Conservation (phyloP, 2,329 filamentous ascomycete genomes). For the Talaromyces pinophilus region DNA sequence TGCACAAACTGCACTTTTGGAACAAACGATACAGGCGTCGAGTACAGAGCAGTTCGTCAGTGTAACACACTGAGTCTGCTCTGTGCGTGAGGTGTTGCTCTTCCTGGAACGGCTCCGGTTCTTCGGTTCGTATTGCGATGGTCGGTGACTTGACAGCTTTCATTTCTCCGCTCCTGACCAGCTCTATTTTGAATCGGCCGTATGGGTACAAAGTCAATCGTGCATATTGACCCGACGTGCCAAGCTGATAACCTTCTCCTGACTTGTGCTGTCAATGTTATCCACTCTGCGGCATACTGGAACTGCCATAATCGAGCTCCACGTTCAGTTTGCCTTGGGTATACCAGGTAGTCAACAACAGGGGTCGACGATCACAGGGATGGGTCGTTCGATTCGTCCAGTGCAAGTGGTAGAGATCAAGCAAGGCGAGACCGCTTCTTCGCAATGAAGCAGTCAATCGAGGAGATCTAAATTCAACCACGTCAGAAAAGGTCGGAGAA, state of each 20-base stretch:
- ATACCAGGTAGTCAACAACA: neutral
- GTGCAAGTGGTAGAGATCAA: neutral
- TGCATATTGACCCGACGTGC: neutral
- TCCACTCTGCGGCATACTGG: neutral
- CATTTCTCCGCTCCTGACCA: neutral
- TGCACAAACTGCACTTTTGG: neutral
- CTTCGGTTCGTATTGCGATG: neutral
- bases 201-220: neutral
- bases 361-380: neutral
- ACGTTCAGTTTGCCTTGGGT: neutral
- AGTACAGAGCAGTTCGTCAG: neutral
- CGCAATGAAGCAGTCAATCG: neutral
- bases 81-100: neutral
- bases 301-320: neutral
- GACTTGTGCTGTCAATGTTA: neutral
- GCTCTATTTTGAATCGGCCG: neutral
- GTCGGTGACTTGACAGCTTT: neutral
- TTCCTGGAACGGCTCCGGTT: neutral
- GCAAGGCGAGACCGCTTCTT: neutral
- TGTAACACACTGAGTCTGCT: neutral
- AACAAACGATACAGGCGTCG: neutral
- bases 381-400: neutral
- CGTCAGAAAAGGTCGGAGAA: neutral
- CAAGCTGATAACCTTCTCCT: constrained; percentile 1
- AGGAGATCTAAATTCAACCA: neutral